These are phyloP conservation scores for Solanum bulbocastanum DNA, from an alignment of 257 asterid species.

Conservation along the genomic window DNA sequence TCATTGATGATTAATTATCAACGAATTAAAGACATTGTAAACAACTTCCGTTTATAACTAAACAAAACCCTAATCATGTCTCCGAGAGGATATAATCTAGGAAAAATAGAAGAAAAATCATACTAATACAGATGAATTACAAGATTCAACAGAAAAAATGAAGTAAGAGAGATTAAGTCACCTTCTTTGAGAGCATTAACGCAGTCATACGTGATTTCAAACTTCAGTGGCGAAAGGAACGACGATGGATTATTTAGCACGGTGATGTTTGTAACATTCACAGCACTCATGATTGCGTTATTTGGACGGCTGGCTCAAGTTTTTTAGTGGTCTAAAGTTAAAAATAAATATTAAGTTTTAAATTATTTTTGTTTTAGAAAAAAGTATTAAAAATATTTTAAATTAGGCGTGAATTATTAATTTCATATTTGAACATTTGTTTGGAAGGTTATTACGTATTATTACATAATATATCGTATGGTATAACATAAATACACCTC, in stretches of 20 bases:
- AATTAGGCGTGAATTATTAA: too few species aligned
- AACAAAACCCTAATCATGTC: neutral
- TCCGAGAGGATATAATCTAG: neutral
- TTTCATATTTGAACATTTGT: too few species aligned
- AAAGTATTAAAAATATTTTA: too few species aligned
- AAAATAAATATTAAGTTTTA: neutral
- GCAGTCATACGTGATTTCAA: slow-evolving; percentile 94
- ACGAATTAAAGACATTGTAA: neutral
- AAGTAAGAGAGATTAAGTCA: slow-evolving; percentile 7
- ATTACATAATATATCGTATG: too few species aligned
- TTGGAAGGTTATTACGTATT: neutral
- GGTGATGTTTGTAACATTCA: slow-evolving; percentile 75
- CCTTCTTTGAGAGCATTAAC: slow-evolving; percentile 86
- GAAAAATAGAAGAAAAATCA: neutral
- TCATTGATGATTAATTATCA: neutral
- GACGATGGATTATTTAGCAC: slow-evolving; percentile 93
- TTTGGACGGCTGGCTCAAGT: too few species aligned
- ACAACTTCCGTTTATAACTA: neutral
- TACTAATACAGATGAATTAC: neutral
- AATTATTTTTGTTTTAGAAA: too few species aligned
- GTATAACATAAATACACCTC: neutral
- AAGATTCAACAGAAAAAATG: neutral
- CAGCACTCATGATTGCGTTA: slow-evolving; percentile 59
- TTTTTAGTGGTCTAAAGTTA: neutral
- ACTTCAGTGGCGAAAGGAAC: slow-evolving; percentile 75